These are phyloP conservation scores for Solioccasus polychromus DNA, from an alignment of 768 basidiomycete species.

Conservation along the genomic window DNA sequence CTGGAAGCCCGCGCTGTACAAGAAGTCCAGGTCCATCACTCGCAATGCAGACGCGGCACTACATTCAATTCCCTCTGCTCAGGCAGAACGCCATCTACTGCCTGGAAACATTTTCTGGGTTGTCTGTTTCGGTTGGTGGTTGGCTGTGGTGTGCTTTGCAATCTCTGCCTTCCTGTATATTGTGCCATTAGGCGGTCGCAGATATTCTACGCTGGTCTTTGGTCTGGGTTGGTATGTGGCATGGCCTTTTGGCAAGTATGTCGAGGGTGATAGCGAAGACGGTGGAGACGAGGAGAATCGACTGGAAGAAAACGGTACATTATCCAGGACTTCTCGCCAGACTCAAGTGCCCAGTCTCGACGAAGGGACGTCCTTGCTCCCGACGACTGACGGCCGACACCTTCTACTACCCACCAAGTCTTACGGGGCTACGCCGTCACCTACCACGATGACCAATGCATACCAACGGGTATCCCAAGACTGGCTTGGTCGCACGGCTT, in stretches of 20 bases:
- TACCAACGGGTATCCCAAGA: slow-evolving; percentile 35
- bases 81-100: slow-evolving; percentile 88
- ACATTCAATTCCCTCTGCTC: slow-evolving; percentile 88
- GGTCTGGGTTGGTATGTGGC: slow-evolving; percentile 95
- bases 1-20: slow-evolving; percentile 99
- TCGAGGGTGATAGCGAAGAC: slow-evolving; percentile 70
- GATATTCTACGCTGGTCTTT: slow-evolving; percentile 81
- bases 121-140: slow-evolving; percentile 90
- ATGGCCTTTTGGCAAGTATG: slow-evolving; percentile 99
- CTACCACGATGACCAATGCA: slow-evolving; percentile 21
- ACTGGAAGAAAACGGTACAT: slow-evolving; percentile 17
- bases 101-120: slow-evolving; percentile 96
- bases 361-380: slow-evolving; percentile 51
- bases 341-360: slow-evolving; percentile 21
- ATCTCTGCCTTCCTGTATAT: slow-evolving; percentile 67
- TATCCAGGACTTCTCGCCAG: slow-evolving; percentile 24
- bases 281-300: slow-evolving; percentile 41
- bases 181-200: slow-evolving; percentile 77
- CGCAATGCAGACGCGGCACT: slow-evolving; percentile 94
- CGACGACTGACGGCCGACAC: slow-evolving; percentile 28
- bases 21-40: slow-evolving; percentile 94
- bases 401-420: slow-evolving; percentile 51
- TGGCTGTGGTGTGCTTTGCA: slow-evolving; percentile 66
- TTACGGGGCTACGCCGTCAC: slow-evolving; percentile 59
- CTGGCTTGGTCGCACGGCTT: slow-evolving; percentile 69